Percentiles rank a stretch among this genome's conserved stretches.
Conservation (phyloP, 768 basidiomycete genomes). For the Suillus variegatus region DNA sequence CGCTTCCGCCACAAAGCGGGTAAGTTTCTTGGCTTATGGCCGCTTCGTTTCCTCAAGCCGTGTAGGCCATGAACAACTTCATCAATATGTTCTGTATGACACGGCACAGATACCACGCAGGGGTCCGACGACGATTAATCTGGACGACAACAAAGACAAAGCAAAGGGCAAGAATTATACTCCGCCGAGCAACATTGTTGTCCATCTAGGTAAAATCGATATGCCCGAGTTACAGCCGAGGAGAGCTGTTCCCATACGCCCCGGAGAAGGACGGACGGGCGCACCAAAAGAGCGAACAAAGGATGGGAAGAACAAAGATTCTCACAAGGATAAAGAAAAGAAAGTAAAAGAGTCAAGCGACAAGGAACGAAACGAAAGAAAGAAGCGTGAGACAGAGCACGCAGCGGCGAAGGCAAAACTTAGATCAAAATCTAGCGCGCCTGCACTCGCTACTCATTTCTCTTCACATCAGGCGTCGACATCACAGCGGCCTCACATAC, state of each 20-base stretch:
- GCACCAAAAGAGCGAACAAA: conserved; percentile 3
- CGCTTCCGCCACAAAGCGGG: conserved; percentile 77
- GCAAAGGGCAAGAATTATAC: conserved; percentile 50
- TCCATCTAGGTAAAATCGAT: conserved; percentile 84
- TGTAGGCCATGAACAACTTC: conserved; percentile 59
- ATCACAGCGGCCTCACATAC: conserved; percentile 23
- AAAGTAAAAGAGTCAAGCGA: conserved; percentile 10
- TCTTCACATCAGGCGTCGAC: conserved; percentile 20
- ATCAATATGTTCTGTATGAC: conserved; percentile 80
- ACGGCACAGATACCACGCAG: conserved; percentile 43
- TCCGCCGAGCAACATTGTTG: conserved; percentile 65
- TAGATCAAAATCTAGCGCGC: conserved; percentile 7
- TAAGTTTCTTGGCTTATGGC: conserved; percentile 26
- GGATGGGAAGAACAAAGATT: conserved; percentile 2
- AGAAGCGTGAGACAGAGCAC: conserved; percentile 33
- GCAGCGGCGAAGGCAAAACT: conserved; percentile 43
- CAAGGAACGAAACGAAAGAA: conserved; percentile 31
- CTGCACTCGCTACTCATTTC: conserved; percentile 1
- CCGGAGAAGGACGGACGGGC: neutral
- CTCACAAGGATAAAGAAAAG: neutral
- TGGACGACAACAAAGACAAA: conserved; percentile 49
- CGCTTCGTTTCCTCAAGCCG: conserved; percentile 32
- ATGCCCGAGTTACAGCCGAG: conserved; percentile 81
- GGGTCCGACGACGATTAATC: conserved; percentile 67
- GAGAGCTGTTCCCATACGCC: conserved; percentile 23